Evolutionary conservation across 352 stramenopile species (phyloP).

Genomic region (Pythium phragmitis): DNA sequence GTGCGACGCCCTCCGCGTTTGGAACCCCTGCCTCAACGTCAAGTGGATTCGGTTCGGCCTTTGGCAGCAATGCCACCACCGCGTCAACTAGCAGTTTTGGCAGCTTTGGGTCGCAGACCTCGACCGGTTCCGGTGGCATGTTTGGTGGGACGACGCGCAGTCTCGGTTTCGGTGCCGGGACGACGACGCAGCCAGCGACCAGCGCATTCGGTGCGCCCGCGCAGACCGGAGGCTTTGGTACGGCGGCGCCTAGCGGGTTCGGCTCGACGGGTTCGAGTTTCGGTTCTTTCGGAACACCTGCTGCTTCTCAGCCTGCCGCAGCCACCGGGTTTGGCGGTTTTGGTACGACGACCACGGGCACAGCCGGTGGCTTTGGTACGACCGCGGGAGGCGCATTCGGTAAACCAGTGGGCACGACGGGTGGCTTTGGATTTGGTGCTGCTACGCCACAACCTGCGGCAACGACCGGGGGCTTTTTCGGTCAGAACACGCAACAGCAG

Average conservation of each 20-base stretch:
- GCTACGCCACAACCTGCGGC: slow-evolving; percentile 13
- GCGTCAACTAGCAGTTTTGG: slow-evolving; percentile 21
- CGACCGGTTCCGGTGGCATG: slow-evolving; percentile 13
- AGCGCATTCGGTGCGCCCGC: slow-evolving; percentile 21
- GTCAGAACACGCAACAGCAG: neutral
- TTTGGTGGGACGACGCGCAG: slow-evolving; percentile 29
- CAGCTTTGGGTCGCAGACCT: slow-evolving; percentile 12
- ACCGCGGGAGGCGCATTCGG: slow-evolving; percentile 18
- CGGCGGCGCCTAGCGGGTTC: slow-evolving; percentile 21
- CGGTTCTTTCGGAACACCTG: slow-evolving; percentile 45
- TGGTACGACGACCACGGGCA: slow-evolving; percentile 34
- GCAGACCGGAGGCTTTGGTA: slow-evolving; percentile 30
- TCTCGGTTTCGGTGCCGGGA: slow-evolving; percentile 15
- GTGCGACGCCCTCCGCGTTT: slow-evolving; percentile 21
- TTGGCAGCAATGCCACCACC: slow-evolving; percentile 19
- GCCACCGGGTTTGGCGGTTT: slow-evolving; percentile 57
- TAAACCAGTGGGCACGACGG: slow-evolving; percentile 11
- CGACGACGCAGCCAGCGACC: slow-evolving; percentile 10
- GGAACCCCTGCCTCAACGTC: slow-evolving; percentile 36
- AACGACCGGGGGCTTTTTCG: neutral
- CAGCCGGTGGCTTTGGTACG: slow-evolving; percentile 39
- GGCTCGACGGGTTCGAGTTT: slow-evolving; percentile 16
- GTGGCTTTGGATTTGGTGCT: slow-evolving; percentile 23
- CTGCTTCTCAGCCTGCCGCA: slow-evolving; percentile 28
- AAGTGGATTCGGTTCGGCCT: slow-evolving; percentile 26